Evolutionary conservation across 2,329 filamentous ascomycete species (phyloP), one percentile per base, ranked within the genome.

Genomic region (Sclerotinia glacialis): DNA sequence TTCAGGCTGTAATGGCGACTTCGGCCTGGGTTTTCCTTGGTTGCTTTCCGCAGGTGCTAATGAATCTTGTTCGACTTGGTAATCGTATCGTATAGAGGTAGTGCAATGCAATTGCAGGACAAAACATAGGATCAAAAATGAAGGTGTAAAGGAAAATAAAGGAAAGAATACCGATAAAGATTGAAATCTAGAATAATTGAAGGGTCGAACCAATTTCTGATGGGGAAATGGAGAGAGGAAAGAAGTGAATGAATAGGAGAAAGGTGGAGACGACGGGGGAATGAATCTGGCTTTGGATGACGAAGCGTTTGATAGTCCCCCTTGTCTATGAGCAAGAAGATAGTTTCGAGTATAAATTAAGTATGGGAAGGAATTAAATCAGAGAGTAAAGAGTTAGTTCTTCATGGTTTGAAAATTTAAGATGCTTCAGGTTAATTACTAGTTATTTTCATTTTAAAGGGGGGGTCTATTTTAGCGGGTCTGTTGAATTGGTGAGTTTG

Each of bases 271-370:
- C 42, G 21, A 49, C 26, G 28, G 31, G 31, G 47, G 58, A 49
- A 21, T 60, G 58, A 60, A 37, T 60, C 47, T 16, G 42, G 28
- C 34, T 12, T 12, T 49, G 44, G 28, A 37, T 60, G 58, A 60
- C 44, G 58, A 60, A 60, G 58, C 58, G 44, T 49, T 49, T 49
- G 44, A 60, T 60, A 18, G 44, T 55, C 53, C 53, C 53, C 53
- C 53, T 55, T 18, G 53, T 37, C 34, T 26, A 7, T 42, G 34
- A n/a, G 34, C 34, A 42, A 42, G 53, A 56, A n/a, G n/a, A n/a
- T n/a, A n/a, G n/a, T n/a, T n/a, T n/a, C n/a, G 18, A 26, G 34
- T 42, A 42, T 40, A 56, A 42, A 26, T 42, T 40, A 56, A 56
- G 14, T 34, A 55, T 55, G n/a, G 34, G 53, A 34, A 42, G 26